Percentiles rank a stretch among this genome's conserved stretches.
These are phyloP conservation scores for Lepiota brunneoincarnata DNA, from an alignment of 768 basidiomycete genomes.

Conservation along the genomic window DNA sequence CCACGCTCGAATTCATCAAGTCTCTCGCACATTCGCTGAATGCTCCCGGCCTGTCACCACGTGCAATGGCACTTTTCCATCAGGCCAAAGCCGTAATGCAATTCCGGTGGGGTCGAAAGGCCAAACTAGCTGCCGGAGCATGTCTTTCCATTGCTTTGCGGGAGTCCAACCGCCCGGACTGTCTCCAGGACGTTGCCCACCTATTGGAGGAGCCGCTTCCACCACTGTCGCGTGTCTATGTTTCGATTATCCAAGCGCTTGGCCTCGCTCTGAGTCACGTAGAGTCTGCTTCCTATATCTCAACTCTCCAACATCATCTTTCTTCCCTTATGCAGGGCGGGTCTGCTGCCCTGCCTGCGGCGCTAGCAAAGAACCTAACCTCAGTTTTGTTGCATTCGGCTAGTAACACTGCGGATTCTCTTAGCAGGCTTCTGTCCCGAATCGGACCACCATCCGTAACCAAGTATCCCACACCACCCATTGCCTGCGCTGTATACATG, in stretches of 20 bases:
- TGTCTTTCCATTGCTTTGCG: conserved; percentile 70
- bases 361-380: conserved; percentile 37
- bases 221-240: conserved; percentile 54
- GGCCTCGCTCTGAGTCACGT: conserved; percentile 48
- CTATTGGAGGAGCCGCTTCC: conserved; percentile 52
- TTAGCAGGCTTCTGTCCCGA: conserved; percentile 42
- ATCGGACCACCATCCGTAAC: conserved; percentile 27
- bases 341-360: conserved; percentile 25
- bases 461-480: conserved; percentile 38
- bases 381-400: conserved; percentile 39
- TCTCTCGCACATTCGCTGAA: conserved; percentile 58
- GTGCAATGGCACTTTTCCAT: conserved; percentile 67
- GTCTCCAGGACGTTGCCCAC: conserved; percentile 66
- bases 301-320: conserved; percentile 53
- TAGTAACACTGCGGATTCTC: conserved; percentile 42
- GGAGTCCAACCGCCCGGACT: conserved; percentile 66
- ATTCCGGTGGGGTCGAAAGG: conserved; percentile 74
- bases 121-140: conserved; percentile 67
- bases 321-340: conserved; percentile 31
- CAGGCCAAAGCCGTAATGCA: conserved; percentile 56
- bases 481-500: conserved; percentile 69
- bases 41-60: conserved; percentile 57
- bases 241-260: conserved; percentile 49
- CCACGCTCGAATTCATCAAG: conserved; percentile 62
- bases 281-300: conserved; percentile 61